These are phyloP conservation scores for Phialocephala subalpina DNA, from an alignment of 2,329 filamentous ascomycete species.

Conservation along the genomic window DNA sequence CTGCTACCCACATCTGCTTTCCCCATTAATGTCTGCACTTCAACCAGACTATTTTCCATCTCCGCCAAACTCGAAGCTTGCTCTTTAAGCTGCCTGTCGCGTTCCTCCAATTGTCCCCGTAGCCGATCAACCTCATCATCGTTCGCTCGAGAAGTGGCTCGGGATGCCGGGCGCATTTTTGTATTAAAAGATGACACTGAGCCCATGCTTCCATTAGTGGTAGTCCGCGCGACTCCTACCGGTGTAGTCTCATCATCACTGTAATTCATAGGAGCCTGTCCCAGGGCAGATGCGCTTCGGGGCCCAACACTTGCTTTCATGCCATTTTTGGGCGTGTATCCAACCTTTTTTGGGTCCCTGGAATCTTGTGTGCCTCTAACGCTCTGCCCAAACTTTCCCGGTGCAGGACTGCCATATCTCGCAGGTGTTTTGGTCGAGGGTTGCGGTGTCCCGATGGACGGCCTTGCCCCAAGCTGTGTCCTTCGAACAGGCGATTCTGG, in stretches of 20 bases:
- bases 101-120: conserved; percentile 78
- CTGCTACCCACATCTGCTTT: conserved; percentile 56
- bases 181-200: conserved; percentile 63
- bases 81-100: conserved; percentile 87
- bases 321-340: conserved; percentile 54
- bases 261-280: conserved; percentile 53
- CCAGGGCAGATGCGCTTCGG: conserved; percentile 67
- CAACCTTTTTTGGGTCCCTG: conserved; percentile 67
- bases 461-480: conserved; percentile 63
- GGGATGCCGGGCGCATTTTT: conserved; percentile 58
- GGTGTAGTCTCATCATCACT: conserved; percentile 67
- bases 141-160: conserved; percentile 47
- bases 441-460: conserved; percentile 63
- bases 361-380: conserved; percentile 61
- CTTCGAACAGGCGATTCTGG: conserved; percentile 86
- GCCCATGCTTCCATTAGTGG: conserved; percentile 60
- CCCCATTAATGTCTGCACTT: conserved; percentile 78
- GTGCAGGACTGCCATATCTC: conserved; percentile 69
- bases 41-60: conserved; percentile 88
- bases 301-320: conserved; percentile 58
- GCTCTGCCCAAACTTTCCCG: conserved; percentile 69
- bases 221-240: conserved; percentile 56
- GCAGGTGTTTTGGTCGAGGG: conserved; percentile 53
- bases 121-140: conserved; percentile 78
- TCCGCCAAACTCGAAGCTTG: conserved; percentile 84